Base-by-base conservation (phyloP, 1,284 basidiomycete genomes). In the Boletus sp. region DNA sequence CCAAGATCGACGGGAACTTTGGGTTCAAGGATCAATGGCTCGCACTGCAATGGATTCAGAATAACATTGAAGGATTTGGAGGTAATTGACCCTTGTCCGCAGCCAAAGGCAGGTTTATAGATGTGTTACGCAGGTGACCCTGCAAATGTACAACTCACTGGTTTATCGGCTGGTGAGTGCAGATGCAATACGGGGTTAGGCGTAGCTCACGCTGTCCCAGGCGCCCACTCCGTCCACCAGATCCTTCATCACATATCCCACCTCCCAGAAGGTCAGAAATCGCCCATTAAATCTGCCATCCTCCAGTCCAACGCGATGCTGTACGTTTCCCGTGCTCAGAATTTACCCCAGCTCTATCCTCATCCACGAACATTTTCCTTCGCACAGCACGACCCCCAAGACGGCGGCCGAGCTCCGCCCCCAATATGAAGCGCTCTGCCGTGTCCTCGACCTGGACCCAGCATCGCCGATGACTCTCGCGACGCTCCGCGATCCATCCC, bases 161-260 rank as follows among this genome's bases (percentile, higher is more conserved):
- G 87, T 0, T 68, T 88, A 10, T 88, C 84, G 16, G 87, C 84
- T 43, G 86, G 86, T 80, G 49, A 37, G 65, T 56, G 25, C 25
- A 14, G 7, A 23, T 8, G 3, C 6, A 42, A 6, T 32, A 6
- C 4, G 4, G 23, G 5, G 22, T n/a, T 12, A 14, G 17, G 2
- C 7, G 20, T 37, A 29, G 13, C 46, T 54, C 20, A 49, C 12
- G 19, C 17, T 30, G n/a, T 34, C 12, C 14, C 50, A 82, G 82
- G 84, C 8, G 85, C 79, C 1, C 84, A 90, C 65, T 80, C 88
- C 0, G 80, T 87, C 0, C 85, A 88, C 56, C 84, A 89, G 62
- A 64, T 88, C 8, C 69, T 90, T 5, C 84, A 88, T 49, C 78
- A 81, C 54, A 82, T n/a, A 17, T 86, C 84, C 2, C 73, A 73